A percentile compares a stretch with the other conserved stretches of the same genome.
Evolutionary conservation across 163 green algal genomes (phyloP).

Genomic region (Volvox carteri): DNA sequence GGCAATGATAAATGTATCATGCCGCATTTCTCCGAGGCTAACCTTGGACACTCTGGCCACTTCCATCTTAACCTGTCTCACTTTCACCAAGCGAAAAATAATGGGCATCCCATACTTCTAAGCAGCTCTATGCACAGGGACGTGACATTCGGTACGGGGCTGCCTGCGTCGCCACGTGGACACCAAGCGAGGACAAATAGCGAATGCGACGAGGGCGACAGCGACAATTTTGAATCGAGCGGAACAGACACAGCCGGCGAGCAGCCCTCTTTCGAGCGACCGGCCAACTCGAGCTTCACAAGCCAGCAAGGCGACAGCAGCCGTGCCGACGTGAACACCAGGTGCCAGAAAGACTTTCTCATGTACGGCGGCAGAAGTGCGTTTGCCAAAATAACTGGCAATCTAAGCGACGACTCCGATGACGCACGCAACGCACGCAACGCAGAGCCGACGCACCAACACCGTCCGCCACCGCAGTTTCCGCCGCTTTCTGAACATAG

Average conservation of each 20-base stretch:
- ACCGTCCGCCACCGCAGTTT: not conserved
- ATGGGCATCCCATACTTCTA: no score
- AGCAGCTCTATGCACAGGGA: conserved; percentile 17
- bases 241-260: not conserved
- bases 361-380: conserved; percentile 1
- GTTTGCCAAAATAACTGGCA: not conserved
- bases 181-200: not conserved
- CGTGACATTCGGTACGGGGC: not conserved
- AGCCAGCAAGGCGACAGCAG: conserved; percentile 6
- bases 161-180: conserved; percentile 2
- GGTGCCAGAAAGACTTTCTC: not conserved
- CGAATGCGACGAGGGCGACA: not conserved
- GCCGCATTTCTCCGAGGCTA: no score
- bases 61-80: no score
- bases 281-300: conserved; percentile 17
- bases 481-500: not conserved
- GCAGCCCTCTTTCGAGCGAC: conserved; percentile 20
- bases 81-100: no score
- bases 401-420: conserved; percentile 16
- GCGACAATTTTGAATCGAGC: not conserved
- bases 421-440: conserved; percentile 17
- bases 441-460: not conserved
- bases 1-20: no score
- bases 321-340: not conserved
- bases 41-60: no score